Percentiles rank a stretch among this genome's conserved stretches.
phyloP scores from a whole-genome alignment of 108 stramenopile species.

The Cyclotella sp. region DNA sequence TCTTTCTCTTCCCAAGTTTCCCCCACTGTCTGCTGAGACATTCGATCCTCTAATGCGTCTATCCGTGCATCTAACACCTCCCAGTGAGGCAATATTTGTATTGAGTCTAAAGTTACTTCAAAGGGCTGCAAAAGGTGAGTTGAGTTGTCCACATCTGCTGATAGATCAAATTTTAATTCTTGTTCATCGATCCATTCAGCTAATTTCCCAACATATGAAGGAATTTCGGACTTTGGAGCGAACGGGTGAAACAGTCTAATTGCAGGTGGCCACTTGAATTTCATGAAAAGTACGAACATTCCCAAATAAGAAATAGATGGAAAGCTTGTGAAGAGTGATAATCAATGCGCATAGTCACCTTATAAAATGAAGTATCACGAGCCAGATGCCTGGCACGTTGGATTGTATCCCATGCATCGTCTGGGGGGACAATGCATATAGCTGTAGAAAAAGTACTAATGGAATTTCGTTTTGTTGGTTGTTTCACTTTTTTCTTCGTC shows the following conservation, averaged over 20 bases:
- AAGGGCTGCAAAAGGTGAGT: conserved; percentile 48
- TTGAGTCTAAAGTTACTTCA: conserved; percentile 71
- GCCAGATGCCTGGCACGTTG: conserved; percentile 81
- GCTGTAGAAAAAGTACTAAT: conserved; percentile 57
- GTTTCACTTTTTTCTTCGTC: conserved; percentile 5
- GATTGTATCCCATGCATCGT: conserved; percentile 72
- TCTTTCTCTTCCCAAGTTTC: conserved; percentile 32
- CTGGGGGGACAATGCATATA: conserved; percentile 75
- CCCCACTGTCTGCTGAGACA: conserved; percentile 24
- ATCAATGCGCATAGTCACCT: conserved; percentile 1
- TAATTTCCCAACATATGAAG: conserved; percentile 60
- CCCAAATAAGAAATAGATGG: neutral
- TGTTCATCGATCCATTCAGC: conserved; percentile 68
- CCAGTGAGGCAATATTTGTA: conserved; percentile 71
- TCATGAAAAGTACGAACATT: neutral
- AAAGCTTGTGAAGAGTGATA: neutral
- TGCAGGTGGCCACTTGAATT: conserved; percentile 73
- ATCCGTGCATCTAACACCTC: conserved; percentile 56
- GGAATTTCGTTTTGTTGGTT: neutral
- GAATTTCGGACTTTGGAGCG: conserved; percentile 24
- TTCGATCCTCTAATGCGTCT: conserved; percentile 38
- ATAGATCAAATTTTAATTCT: conserved; percentile 5
- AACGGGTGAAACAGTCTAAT: conserved; percentile 87
- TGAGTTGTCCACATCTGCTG: neutral
- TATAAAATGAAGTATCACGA: conserved; percentile 65